Evolutionary conservation across 345 rosid species (phyloP).

Genomic region (Eucalyptus regnans): DNA sequence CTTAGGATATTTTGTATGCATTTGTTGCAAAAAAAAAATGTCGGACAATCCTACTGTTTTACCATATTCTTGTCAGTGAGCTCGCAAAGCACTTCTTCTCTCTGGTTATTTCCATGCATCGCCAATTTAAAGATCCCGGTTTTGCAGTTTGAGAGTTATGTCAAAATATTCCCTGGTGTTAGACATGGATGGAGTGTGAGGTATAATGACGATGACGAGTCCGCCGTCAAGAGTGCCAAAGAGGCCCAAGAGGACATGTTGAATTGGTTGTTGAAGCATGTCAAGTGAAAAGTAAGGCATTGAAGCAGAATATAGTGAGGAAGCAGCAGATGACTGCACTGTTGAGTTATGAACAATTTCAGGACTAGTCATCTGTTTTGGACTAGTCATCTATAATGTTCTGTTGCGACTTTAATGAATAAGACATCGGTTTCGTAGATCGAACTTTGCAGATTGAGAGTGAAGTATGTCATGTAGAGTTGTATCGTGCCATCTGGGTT

Average conservation of each 20-base stretch:
- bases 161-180: conserved; percentile 50
- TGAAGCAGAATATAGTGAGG: neutral
- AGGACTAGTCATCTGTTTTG: neutral
- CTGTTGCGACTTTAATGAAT: neutral
- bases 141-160: conserved; percentile 3
- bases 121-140: neutral
- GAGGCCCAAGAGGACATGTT: neutral
- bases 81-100: neutral
- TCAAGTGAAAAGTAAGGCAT: neutral
- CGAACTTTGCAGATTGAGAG: neutral
- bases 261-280: neutral
- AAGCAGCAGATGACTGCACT: neutral
- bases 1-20: neutral
- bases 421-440: neutral
- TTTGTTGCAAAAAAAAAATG: neutral
- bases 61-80: neutral
- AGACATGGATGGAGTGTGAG: conserved; percentile 60
- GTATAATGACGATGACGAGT: conserved; percentile 30
- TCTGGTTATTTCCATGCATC: neutral
- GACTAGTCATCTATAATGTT: neutral
- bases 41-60: neutral
- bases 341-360: neutral
- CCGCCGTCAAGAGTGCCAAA: neutral
- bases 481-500: neutral
- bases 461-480: neutral